A percentile compares a stretch with the other conserved stretches of the same genome.
These are phyloP conservation scores for Helichrysum umbraculigerum DNA, from an alignment of 129 eudicot species.

Conservation along the genomic window DNA sequence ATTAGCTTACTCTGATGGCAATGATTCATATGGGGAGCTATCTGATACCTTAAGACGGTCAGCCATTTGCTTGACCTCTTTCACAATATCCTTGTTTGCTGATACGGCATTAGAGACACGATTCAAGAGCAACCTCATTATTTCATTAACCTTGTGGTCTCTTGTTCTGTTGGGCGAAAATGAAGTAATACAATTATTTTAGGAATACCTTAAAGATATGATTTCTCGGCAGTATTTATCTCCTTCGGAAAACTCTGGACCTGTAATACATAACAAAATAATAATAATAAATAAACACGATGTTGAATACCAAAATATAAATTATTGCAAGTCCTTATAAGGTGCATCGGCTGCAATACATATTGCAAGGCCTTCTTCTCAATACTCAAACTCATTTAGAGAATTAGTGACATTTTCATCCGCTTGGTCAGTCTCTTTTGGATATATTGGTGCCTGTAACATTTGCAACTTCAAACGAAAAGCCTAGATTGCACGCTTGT, in stretches of 20 bases:
- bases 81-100: conserved; percentile 63
- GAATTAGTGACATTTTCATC: conserved; percentile 33
- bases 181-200: conserved; percentile 60
- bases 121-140: conserved; percentile 58
- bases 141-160: conserved; percentile 45
- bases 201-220: conserved; percentile 70
- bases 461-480: conserved; percentile 93
- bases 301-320: background rate
- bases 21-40: conserved; percentile 55
- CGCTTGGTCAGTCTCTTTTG: conserved; percentile 42
- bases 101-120: conserved; percentile 56
- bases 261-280: conserved; percentile 29
- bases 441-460: conserved; percentile 75
- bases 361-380: conserved; percentile 90
- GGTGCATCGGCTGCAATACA: conserved; percentile 86
- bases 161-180: conserved; percentile 68
- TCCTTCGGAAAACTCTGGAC: conserved; percentile 56
- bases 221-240: conserved; percentile 78
- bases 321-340: background rate
- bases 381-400: conserved; percentile 47
- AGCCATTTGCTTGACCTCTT: conserved; percentile 75
- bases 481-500: conserved; percentile 87
- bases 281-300: background rate
- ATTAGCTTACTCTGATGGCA: conserved; percentile 52
- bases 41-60: conserved; percentile 59